Evolutionary conservation across 495 filamentous ascomycete species (phyloP), one percentile per base, ranked within the genome.

Genomic region (Penicillium egyptiacum): DNA sequence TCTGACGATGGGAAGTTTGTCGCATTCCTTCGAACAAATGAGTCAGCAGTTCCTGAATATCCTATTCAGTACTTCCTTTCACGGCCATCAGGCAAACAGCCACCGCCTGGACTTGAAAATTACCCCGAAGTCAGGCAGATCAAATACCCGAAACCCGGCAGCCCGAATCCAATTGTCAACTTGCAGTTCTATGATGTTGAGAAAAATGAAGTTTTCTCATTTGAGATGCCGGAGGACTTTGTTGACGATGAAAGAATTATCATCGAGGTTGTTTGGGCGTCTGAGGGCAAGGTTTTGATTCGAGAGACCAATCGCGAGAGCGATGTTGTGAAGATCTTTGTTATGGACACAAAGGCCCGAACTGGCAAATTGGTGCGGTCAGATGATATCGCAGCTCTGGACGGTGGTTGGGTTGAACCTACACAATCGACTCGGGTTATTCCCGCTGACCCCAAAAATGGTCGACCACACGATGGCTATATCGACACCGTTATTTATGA

Each of bases 391-490:
- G 81, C 84, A 50, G 82, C 83, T 26, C 74, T 97, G 7, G 94
- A 98, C 70, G 92, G 93, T 12, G 94, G 94, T 42, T 98, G 94
- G 94, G 94, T 98, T 60, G 94, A 98, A 71, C 89, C 96, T 35
- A 88, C 91, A 1, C 86, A 98, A 61, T 82, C 86, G 28, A 97
- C 94, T 4, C 83, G 78, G 55, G 96, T 88, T 65, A 88, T 98
- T 51, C 95, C 94, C 8, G 88, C 91, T 3, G 88, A 96, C 68
- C 84, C 88, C 37, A 61, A 70, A 22, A 92, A 89, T 60, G 90
- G 90, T 16, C 86, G 94, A 11, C 77, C 79, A 35, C 71, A 92
- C 20, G 90, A 95, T 68, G 94, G 94, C 4, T 98, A 98, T 66
- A 84, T 98, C 58, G 94, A 98, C 72, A 92, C 89, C 0, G 76